Conservation (phyloP, 768 basidiomycete species). For the Mycena galericulata region DNA sequence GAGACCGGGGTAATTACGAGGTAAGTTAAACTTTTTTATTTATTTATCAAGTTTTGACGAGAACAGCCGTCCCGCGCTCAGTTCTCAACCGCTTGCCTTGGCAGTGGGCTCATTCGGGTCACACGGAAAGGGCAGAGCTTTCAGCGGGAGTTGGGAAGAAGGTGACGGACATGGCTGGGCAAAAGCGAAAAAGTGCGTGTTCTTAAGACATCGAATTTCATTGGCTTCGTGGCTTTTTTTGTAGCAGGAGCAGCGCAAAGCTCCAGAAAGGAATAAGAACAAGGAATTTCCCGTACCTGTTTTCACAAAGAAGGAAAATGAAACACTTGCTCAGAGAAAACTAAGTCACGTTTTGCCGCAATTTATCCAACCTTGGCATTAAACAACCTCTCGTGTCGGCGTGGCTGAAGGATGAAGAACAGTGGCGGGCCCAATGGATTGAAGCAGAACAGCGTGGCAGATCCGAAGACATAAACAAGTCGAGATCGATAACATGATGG, state of each 20-base stretch:
- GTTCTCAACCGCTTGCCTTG: too few species aligned
- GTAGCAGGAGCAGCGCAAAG: neutral
- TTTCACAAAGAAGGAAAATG: too few species aligned
- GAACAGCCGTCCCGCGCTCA: too few species aligned
- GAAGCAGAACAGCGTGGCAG: neutral
- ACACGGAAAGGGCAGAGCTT: too few species aligned
- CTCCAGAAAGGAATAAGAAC: neutral
- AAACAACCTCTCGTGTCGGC: neutral
- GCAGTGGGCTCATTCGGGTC: too few species aligned
- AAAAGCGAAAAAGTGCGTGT: neutral
- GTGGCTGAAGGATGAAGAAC: neutral
- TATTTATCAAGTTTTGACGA: too few species aligned
- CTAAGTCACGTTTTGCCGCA: neutral
- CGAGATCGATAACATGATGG: conserved; percentile 45
- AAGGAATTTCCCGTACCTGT: neutral
- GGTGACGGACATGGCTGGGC: neutral
- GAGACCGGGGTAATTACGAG: too few species aligned
- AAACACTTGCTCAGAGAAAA: neutral
- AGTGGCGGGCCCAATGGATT: neutral
- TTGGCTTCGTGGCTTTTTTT: neutral
- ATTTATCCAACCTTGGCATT: neutral
- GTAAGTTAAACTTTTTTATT: too few species aligned
- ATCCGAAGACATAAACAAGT: too few species aligned
- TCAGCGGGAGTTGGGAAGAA: neutral
- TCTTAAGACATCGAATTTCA: neutral